Evolutionary conservation across 306 rosid species (phyloP).

Genomic region (Echinosophora koreensis): DNA sequence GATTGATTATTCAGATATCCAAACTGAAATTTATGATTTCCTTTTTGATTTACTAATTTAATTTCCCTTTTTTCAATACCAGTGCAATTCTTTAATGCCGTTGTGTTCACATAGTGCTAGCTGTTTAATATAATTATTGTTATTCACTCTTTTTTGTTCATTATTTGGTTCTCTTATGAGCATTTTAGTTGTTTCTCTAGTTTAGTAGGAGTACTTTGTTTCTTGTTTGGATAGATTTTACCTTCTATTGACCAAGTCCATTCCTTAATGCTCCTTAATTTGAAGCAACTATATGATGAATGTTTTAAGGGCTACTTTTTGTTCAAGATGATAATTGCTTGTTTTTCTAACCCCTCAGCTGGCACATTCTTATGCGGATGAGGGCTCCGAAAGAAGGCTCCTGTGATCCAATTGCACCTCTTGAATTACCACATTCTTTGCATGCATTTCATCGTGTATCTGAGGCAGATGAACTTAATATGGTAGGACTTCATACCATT

Average conservation of each 20-base stretch:
- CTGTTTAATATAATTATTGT: constrained; percentile 30
- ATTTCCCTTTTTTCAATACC: constrained; percentile 7
- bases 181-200: constrained; percentile 20
- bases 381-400: constrained; percentile 72
- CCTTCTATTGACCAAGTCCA: constrained; percentile 29
- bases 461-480: constrained; percentile 69
- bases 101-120: constrained; percentile 22
- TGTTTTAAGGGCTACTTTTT: constrained; percentile 33
- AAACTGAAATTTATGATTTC: constrained; percentile 33
- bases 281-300: constrained; percentile 16
- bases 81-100: constrained; percentile 23
- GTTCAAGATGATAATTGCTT: constrained; percentile 48
- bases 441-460: constrained; percentile 89
- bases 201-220: constrained; percentile 33
- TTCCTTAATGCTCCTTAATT: constrained; percentile 9
- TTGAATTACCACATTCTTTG: constrained; percentile 92
- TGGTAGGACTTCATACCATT: constrained; percentile 52
- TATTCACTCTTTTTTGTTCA: constrained; percentile 12
- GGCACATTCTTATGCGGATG: constrained; percentile 99
- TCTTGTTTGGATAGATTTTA: constrained; percentile 25
- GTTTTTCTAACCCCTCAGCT: constrained; percentile 60
- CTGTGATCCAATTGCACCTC: constrained; percentile 91
- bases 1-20: constrained; percentile 25
- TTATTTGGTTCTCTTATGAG: constrained; percentile 11
- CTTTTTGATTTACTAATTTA: constrained; percentile 16